These are phyloP conservation scores for Pseudocercospora crystallina DNA, from an alignment of 2,329 filamentous ascomycete genomes.

Conservation along the genomic window DNA sequence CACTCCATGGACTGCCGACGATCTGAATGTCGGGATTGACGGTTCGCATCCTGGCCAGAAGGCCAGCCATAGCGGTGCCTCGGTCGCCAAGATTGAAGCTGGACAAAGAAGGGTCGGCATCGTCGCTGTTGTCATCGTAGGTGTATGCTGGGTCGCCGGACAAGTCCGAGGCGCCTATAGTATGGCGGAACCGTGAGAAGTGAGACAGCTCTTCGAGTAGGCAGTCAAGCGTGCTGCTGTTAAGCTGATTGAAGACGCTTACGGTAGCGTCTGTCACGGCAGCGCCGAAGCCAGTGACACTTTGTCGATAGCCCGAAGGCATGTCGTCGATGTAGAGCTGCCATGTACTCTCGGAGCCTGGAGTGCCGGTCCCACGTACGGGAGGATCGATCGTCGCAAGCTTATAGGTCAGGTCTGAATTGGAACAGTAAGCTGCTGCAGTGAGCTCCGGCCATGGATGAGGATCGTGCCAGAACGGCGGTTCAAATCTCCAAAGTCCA, in stretches of 20 bases:
- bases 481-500: not conserved
- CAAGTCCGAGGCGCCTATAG: conserved; percentile 20
- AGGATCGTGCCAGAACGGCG: not conserved
- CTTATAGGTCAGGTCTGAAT: conserved; percentile 12
- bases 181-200: conserved; percentile 20
- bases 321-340: conserved; percentile 28
- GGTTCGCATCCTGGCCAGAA: conserved; percentile 17
- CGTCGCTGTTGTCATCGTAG: conserved; percentile 16
- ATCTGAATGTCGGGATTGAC: conserved; percentile 11
- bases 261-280: conserved; percentile 21
- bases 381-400: conserved; percentile 11
- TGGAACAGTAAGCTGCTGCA: conserved; percentile 15
- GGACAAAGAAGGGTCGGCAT: conserved; percentile 12
- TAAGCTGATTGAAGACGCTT: conserved; percentile 13
- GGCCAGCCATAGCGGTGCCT: conserved; percentile 18
- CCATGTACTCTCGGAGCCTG: conserved; percentile 3
- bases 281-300: conserved; percentile 20
- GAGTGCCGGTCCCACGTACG: not conserved
- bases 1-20: conserved; percentile 17
- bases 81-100: conserved; percentile 16
- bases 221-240: conserved; percentile 1
- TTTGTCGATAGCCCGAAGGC: conserved; percentile 12
- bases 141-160: conserved; percentile 14
- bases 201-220: conserved; percentile 14
- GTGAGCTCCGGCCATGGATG: not conserved